Percentiles rank a stretch among this genome's conserved stretches.
phyloP scores from a whole-genome alignment of 768 basidiomycete species.

The Cantharellus cinnabarinus region DNA sequence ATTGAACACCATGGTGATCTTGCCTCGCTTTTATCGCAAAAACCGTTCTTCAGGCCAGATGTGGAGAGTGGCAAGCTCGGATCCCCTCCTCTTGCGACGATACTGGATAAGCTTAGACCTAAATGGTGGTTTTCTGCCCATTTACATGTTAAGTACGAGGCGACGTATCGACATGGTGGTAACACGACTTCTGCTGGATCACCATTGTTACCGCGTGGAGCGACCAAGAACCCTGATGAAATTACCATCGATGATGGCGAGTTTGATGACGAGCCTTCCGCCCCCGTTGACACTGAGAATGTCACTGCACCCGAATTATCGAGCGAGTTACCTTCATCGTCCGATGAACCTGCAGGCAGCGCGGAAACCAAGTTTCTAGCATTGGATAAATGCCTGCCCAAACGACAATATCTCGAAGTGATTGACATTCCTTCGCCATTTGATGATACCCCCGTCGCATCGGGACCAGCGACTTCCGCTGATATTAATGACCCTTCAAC shows the following conservation, averaged over 20 bases:
- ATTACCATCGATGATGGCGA: slow-evolving; percentile 15
- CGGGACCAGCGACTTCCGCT: neutral
- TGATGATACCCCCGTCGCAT: neutral
- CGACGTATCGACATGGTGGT: slow-evolving; percentile 19
- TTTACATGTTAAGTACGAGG: slow-evolving; percentile 73
- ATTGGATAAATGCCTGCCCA: slow-evolving; percentile 67
- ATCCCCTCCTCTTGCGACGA: slow-evolving; percentile 66
- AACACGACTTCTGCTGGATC: neutral
- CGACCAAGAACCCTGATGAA: slow-evolving; percentile 13
- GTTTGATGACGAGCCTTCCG: slow-evolving; percentile 11
- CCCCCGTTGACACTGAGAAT: slow-evolving; percentile 12
- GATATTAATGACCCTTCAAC: slow-evolving; percentile 4
- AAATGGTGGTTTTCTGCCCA: slow-evolving; percentile 89
- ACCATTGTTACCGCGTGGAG: neutral
- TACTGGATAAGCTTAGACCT: slow-evolving; percentile 53
- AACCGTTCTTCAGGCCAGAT: slow-evolving; percentile 59
- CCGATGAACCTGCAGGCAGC: slow-evolving; percentile 9
- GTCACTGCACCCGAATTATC: neutral
- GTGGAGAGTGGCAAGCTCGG: slow-evolving; percentile 50
- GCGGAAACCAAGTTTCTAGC: slow-evolving; percentile 62
- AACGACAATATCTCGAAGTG: slow-evolving; percentile 67
- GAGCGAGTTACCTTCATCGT: slow-evolving; percentile 12
- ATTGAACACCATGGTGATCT: slow-evolving; percentile 72
- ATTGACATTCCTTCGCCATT: slow-evolving; percentile 33
- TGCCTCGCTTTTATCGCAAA: slow-evolving; percentile 40